Evolutionary conservation across 73 alveolate genomes (phyloP), one percentile per base, ranked within the genome.

Genomic region (Effrenium voratum): DNA sequence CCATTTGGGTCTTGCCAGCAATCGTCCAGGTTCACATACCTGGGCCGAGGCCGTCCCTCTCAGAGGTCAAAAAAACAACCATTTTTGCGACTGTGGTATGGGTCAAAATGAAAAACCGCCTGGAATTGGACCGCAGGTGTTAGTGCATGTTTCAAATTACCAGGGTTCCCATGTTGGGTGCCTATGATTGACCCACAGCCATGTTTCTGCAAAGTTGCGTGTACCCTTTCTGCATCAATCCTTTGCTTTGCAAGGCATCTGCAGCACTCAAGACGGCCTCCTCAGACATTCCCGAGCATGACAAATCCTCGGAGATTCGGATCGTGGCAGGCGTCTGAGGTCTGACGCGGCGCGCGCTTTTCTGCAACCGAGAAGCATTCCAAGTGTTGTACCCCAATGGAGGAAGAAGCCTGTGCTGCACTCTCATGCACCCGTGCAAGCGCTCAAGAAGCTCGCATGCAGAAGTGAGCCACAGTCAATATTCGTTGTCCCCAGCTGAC

Each of bases 321-420:
- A 41, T 77, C 16, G 87, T 10, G 36, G 28, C 40, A 10, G 83
- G 40, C n/a, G 36, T 16, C 87, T 43, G 32, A 22, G 44, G 22
- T 55, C 60, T 28, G 16, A 40, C 87, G 43, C 34, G 30, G 40
- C 16, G 30, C 19, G 40, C 79, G 30, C 79, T n/a, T n/a, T n/a
- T n/a, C n/a, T n/a, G n/a, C n/a, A 24, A 30, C 26, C 19, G 46
- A 80, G 91, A 8, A 5, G 46, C 91, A 91, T 99, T 99, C 99
- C 99, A 99, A 55, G 99, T 98, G 99, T 99, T 99, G 99, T 99
- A 99, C 8, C 99, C 99, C 99, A 99, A 99, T 43, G 99, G 99
- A 73, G 99, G 99, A 16, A 99, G 92, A 46, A 41, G 81, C 91
- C 91, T 80, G 15, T 13, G 10, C 79, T 66, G 43, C 30, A n/a